Conservation (phyloP, 2,329 filamentous ascomycete species). For the Mycosphaerella arachidis region DNA sequence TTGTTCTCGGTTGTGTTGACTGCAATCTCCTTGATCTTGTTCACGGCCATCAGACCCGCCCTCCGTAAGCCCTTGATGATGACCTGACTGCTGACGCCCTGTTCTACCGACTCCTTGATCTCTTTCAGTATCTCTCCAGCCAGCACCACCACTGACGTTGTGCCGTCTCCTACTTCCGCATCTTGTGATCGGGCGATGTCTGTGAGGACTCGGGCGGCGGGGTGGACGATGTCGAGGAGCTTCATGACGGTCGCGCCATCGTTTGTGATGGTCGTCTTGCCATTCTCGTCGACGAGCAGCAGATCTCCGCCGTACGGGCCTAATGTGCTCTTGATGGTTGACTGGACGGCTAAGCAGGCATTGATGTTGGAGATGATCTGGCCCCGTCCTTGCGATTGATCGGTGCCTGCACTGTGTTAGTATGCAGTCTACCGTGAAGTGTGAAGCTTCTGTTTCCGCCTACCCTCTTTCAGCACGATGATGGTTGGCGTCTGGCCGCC, state of each 20-base stretch:
- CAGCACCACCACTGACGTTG: constrained; percentile 92
- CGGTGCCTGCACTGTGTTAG: constrained; percentile 64
- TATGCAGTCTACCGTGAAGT: constrained; percentile 1
- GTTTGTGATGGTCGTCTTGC: constrained; percentile 95
- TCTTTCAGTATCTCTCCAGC: constrained; percentile 98
- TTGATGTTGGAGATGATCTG: constrained; percentile 98
- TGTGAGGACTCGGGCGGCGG: constrained; percentile 91
- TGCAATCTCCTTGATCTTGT: constrained; percentile 98
- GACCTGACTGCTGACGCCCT: constrained; percentile 93
- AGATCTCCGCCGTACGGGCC: constrained; percentile 96
- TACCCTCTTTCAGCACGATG: constrained; percentile 95
- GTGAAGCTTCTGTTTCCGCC: constrained; percentile 35
- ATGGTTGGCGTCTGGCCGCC: constrained; percentile 96
- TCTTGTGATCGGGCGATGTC: constrained; percentile 99
- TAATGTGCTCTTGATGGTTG: constrained; percentile 90
- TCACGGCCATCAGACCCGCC: constrained; percentile 85
- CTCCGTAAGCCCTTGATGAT: constrained; percentile 94
- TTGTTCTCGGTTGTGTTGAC: constrained; percentile 77
- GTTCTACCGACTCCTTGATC: constrained; percentile 91
- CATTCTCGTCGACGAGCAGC: constrained; percentile 92
- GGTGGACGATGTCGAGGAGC: constrained; percentile 98
- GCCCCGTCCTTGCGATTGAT: constrained; percentile 92
- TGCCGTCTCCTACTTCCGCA: constrained; percentile 96
- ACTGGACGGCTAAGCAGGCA: constrained; percentile 91
- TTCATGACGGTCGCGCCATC: constrained; percentile 99